These are phyloP conservation scores for Entonaema liquescens DNA, from an alignment of 495 filamentous ascomycete species.

Conservation along the genomic window DNA sequence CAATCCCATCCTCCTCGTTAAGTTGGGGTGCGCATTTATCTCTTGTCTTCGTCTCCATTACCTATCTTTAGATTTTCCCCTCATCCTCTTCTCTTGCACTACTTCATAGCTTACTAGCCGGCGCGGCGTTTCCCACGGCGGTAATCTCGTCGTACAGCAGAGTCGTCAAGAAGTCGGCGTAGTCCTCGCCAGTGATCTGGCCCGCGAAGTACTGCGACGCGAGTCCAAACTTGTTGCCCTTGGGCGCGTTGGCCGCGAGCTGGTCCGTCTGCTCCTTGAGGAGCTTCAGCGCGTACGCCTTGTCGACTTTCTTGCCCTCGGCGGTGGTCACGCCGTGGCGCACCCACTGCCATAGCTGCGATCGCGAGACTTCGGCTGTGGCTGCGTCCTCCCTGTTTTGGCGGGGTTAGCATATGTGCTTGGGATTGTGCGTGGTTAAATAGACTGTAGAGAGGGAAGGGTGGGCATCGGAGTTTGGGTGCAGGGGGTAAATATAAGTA, in stretches of 20 bases:
- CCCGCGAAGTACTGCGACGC: conserved; percentile 91
- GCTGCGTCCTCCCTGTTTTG: conserved; percentile 84
- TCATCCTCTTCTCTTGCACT: not conserved
- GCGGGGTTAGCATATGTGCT: not conserved
- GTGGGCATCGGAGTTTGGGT: no score
- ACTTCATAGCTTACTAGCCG: conserved; percentile 82
- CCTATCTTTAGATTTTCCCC: not conserved
- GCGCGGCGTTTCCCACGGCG: conserved; percentile 70
- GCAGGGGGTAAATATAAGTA: no score
- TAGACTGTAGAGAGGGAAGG: not conserved
- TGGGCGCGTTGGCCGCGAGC: conserved; percentile 76
- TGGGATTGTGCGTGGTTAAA: not conserved
- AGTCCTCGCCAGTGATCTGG: conserved; percentile 96
- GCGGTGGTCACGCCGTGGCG: conserved; percentile 83
- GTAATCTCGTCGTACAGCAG: conserved; percentile 97
- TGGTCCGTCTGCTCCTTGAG: conserved; percentile 84
- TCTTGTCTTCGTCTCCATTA: not conserved
- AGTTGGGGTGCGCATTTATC: not conserved
- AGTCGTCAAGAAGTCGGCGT: conserved; percentile 94
- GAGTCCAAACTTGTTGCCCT: conserved; percentile 91
- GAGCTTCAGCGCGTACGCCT: conserved; percentile 85
- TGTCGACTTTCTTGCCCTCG: conserved; percentile 93
- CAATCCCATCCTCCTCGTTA: not conserved
- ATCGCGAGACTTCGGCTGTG: conserved; percentile 92
- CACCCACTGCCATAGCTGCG: conserved; percentile 96